These are phyloP conservation scores for Plasmodium gaboni DNA, from an alignment of 169 alveolate species.

Conservation along the genomic window DNA sequence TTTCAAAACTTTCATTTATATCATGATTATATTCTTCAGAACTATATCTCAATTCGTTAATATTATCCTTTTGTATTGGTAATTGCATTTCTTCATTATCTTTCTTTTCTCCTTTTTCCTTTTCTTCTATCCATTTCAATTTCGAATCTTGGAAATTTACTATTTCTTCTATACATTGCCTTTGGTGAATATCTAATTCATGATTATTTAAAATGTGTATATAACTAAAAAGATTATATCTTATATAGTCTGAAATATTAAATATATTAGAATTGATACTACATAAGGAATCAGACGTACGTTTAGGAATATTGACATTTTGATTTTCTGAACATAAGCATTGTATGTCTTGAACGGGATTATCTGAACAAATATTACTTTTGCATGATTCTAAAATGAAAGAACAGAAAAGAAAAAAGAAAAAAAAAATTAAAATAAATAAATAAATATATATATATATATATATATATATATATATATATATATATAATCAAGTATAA, in stretches of 20 bases:
- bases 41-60: neutral
- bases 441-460: neutral
- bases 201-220: conserved; percentile 20
- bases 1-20: conserved; percentile 31
- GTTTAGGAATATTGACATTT: neutral
- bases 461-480: too few species aligned
- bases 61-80: neutral
- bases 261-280: conserved; percentile 8
- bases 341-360: conserved; percentile 36
- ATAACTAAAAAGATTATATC: conserved; percentile 14
- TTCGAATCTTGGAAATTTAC: conserved; percentile 20
- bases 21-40: conserved; percentile 56
- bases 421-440: neutral
- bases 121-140: conserved; percentile 36
- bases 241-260: conserved; percentile 8
- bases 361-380: conserved; percentile 45
- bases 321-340: conserved; percentile 17
- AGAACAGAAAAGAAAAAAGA: neutral
- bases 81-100: neutral
- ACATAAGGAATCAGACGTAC: neutral
- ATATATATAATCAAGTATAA: too few species aligned
- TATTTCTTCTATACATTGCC: conserved; percentile 40
- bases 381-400: conserved; percentile 29
- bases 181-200: conserved; percentile 46
- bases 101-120: neutral